These are phyloP conservation scores for Moringa oleifera DNA, from an alignment of 345 rosid species.

Conservation along the genomic window DNA sequence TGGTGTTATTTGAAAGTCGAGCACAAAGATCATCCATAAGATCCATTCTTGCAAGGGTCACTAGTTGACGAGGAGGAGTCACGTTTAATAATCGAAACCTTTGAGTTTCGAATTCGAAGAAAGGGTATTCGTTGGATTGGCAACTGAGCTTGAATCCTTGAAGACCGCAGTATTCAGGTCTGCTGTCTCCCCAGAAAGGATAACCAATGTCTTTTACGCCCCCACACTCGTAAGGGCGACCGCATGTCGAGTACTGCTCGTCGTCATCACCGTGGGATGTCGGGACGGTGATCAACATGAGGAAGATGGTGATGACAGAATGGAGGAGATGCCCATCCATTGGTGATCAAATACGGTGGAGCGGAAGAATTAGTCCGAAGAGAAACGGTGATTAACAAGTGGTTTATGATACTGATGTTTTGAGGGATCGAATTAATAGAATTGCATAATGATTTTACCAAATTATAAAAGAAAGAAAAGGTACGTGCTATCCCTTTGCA, in stretches of 20 bases:
- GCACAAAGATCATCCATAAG: background rate
- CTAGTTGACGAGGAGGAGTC: background rate
- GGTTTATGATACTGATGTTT: no score
- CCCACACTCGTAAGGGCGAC: conserved; percentile 27
- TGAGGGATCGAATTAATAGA: no score
- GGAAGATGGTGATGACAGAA: conserved; percentile 11
- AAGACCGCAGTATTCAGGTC: conserved; percentile 32
- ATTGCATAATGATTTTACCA: no score
- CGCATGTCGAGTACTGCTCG: conserved; percentile 26
- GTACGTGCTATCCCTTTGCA: no score
- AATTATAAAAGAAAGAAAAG: no score
- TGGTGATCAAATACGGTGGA: no score
- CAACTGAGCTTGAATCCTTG: conserved; percentile 30
- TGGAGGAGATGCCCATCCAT: background rate
- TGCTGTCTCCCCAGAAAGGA: conserved; percentile 46
- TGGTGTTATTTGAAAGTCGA: no score
- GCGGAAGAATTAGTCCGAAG: no score
- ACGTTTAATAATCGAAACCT: conserved; percentile 9
- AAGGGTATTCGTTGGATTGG: background rate
- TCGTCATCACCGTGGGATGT: conserved; percentile 16
- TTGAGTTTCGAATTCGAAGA: background rate
- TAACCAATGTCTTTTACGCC: conserved; percentile 8
- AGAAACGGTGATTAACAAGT: no score
- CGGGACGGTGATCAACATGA: conserved; percentile 16
- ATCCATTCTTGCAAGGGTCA: conserved; percentile 23